Conservation (phyloP, 768 basidiomycete species). For the Mycena olivaceomarginata region DNA sequence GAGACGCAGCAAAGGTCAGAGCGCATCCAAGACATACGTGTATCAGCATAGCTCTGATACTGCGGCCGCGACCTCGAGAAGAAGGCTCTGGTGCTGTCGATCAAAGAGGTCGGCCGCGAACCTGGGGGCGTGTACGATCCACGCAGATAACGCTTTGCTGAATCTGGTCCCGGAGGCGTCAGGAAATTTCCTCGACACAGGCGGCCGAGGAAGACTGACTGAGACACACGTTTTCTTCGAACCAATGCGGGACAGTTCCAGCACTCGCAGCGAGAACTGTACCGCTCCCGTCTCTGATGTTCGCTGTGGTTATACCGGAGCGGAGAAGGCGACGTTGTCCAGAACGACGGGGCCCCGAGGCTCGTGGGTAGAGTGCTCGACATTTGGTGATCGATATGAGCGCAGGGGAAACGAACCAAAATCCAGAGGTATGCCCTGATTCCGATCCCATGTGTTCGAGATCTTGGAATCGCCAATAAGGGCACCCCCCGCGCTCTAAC, state of each 20-base stretch:
- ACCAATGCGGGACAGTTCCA: background rate
- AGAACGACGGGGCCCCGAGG: slow-evolving; percentile 19
- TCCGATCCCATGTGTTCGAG: slow-evolving; percentile 9
- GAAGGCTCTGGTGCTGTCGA: background rate
- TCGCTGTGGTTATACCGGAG: background rate
- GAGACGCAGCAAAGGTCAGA: background rate
- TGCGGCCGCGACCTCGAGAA: slow-evolving; percentile 19
- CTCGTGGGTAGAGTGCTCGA: background rate
- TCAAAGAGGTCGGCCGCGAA: background rate
- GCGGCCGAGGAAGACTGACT: background rate
- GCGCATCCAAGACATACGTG: background rate
- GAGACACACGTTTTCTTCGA: background rate
- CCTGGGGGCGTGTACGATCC: background rate
- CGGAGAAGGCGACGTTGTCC: slow-evolving; percentile 7
- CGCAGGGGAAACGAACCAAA: background rate
- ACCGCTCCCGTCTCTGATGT: slow-evolving; percentile 14
- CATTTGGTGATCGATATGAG: background rate
- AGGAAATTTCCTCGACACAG: no score
- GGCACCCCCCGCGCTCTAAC: slow-evolving; percentile 15
- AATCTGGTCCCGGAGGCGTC: background rate
- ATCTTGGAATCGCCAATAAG: slow-evolving; percentile 12
- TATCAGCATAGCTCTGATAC: background rate
- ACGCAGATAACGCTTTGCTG: slow-evolving; percentile 10
- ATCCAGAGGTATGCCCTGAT: slow-evolving; percentile 1
- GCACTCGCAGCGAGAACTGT: background rate